Evolutionary conservation across 2,329 filamentous ascomycete genomes (phyloP).

Genomic region (Aspergillus melleus): DNA sequence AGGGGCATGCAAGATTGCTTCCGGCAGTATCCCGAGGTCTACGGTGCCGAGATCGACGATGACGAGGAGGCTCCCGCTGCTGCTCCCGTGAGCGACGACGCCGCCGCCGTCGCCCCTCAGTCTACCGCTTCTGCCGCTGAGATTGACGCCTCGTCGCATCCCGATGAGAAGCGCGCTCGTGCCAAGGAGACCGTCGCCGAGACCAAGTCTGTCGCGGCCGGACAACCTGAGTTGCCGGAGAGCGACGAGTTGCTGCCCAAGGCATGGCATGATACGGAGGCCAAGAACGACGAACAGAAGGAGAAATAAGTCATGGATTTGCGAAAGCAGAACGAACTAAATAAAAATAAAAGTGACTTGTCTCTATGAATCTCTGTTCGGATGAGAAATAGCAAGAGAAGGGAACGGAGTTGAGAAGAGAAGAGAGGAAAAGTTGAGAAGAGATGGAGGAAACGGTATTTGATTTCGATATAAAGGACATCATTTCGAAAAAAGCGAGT

Average conservation of each 20-base stretch:
- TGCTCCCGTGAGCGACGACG: slow-evolving; percentile 29
- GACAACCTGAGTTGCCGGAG: slow-evolving; percentile 36
- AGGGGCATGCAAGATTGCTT: slow-evolving; percentile 99
- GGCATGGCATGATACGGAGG: slow-evolving; percentile 48
- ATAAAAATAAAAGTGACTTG: not conserved
- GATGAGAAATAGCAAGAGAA: not conserved
- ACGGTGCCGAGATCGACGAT: slow-evolving; percentile 82
- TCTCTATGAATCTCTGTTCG: not conserved
- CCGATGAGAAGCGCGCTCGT: not conserved
- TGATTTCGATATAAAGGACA: not conserved
- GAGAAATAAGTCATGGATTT: slow-evolving; percentile 17
- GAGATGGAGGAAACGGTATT: not conserved
- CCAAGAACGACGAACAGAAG: slow-evolving; percentile 22
- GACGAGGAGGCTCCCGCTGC: slow-evolving; percentile 55
- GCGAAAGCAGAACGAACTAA: not conserved
- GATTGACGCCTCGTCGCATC: slow-evolving; percentile 24
- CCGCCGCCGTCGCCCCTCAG: not conserved
- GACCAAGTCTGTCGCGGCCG: slow-evolving; percentile 21
- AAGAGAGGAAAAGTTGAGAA: not conserved
- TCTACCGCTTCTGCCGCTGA: slow-evolving; percentile 23
- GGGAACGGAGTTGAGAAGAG: not conserved
- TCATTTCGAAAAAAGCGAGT: not conserved
- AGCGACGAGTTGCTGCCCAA: slow-evolving; percentile 50
- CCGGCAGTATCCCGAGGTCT: slow-evolving; percentile 85
- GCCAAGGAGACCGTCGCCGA: slow-evolving; percentile 22